phyloP scores from a whole-genome alignment of 371 early-diverging fungal species.

The Mortierella sp. region DNA sequence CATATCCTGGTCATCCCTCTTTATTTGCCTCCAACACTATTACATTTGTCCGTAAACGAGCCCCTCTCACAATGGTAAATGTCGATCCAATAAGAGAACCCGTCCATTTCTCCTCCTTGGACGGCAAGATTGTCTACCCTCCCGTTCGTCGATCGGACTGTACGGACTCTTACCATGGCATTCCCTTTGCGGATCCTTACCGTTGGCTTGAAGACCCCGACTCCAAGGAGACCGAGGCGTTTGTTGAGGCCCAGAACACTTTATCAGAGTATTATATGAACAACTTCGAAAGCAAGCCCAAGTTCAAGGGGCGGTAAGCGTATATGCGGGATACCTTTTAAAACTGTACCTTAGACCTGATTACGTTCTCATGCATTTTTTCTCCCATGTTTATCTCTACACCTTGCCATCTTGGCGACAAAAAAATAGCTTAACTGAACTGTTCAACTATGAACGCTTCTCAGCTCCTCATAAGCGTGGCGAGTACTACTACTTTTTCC shows the following conservation, averaged over 20 bases:
- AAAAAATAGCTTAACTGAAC: conserved; percentile 29
- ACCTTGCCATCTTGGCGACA: no score
- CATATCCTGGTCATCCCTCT: no score
- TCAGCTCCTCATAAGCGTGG: conserved; percentile 68
- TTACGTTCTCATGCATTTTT: no score
- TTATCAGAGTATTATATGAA: conserved; percentile 45
- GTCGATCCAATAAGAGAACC: no score
- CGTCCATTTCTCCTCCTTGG: conserved; percentile 20
- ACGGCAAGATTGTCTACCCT: conserved; percentile 54
- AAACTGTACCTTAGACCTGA: no score
- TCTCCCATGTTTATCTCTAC: no score
- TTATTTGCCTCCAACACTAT: no score
- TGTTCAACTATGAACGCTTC: conserved; percentile 58
- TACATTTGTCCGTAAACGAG: no score
- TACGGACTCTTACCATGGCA: conserved; percentile 59
- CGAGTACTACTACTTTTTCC: conserved; percentile 69
- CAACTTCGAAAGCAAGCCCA: conserved; percentile 50
- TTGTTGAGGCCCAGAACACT: conserved; percentile 56
- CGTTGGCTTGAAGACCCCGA: conserved; percentile 70
- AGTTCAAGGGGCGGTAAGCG: conserved; percentile 55
- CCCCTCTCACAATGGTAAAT: no score
- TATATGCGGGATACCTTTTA: no score
- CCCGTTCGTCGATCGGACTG: conserved; percentile 58
- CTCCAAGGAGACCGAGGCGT: conserved; percentile 59
- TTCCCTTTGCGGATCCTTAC: conserved; percentile 61